Conservation (phyloP, 78 protist genomes). For the Planoprotostelium fungivorum region DNA sequence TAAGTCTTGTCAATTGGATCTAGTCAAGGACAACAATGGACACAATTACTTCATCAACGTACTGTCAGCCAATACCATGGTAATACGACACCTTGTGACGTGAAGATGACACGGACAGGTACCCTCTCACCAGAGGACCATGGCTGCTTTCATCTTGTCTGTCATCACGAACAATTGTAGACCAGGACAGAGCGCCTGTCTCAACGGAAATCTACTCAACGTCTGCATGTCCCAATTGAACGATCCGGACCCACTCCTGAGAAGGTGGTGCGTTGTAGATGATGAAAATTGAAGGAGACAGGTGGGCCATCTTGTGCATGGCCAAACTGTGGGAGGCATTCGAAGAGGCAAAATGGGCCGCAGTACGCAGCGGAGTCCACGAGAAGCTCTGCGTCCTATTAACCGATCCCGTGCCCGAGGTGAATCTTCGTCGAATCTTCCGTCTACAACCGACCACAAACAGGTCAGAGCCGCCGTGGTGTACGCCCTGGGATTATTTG, state of each 20-base stretch:
- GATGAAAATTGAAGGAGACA: not conserved
- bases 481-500: constrained; percentile 60
- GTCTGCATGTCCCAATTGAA: constrained; percentile 31
- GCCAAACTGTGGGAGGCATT: constrained; percentile 73
- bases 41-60: constrained; percentile 76
- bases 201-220: constrained; percentile 42
- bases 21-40: constrained; percentile 79
- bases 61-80: constrained; percentile 12
- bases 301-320: constrained; percentile 72
- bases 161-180: constrained; percentile 51
- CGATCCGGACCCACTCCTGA: constrained; percentile 67
- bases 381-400: constrained; percentile 49
- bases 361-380: constrained; percentile 35
- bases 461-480: constrained; percentile 74
- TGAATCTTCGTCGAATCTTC: not conserved
- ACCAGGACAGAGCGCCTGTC: constrained; percentile 73
- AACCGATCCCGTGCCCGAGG: constrained; percentile 61
- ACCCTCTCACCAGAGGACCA: constrained; percentile 35
- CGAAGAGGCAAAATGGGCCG: constrained; percentile 67
- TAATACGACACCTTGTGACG: not conserved
- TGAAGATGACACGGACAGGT: not conserved
- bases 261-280: constrained; percentile 12
- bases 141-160: constrained; percentile 51
- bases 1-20: constrained; percentile 72
- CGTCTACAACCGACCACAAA: not conserved